phyloP scores from a whole-genome alignment of 208 protist genomes.

The Blechomonas ayalai region DNA sequence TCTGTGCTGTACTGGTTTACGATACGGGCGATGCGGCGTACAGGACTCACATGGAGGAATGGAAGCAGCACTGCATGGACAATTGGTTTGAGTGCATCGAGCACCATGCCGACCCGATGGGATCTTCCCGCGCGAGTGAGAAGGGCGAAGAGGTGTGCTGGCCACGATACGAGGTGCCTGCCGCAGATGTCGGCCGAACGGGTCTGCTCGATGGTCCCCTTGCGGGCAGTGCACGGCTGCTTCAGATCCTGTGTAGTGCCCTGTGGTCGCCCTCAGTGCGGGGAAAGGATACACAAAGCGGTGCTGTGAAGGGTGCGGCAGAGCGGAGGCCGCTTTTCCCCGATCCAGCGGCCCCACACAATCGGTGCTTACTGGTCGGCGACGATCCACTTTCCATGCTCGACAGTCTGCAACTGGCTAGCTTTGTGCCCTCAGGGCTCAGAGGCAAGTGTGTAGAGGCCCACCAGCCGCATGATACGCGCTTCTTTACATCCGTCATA shows the following conservation, averaged over 20 bases:
- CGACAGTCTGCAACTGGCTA: too few species aligned
- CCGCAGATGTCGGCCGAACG: slow-evolving; percentile 1
- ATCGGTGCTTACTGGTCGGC: too few species aligned
- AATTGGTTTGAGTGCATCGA: slow-evolving; percentile 28
- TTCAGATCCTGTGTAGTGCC: slow-evolving; percentile 51
- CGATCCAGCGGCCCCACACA: too few species aligned
- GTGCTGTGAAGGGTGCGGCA: not conserved
- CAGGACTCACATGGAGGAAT: not conserved
- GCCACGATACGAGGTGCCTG: slow-evolving; percentile 11
- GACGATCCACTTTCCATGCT: too few species aligned
- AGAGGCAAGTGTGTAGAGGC: too few species aligned
- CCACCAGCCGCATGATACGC: too few species aligned
- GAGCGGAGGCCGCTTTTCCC: not conserved
- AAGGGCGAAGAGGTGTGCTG: not conserved
- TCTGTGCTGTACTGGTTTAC: slow-evolving; percentile 28
- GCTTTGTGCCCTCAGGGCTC: too few species aligned
- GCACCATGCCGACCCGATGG: not conserved
- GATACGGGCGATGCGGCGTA: not conserved
- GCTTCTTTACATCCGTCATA: too few species aligned
- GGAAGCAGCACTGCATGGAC: slow-evolving; percentile 19
- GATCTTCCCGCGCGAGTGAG: not conserved
- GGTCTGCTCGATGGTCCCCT: slow-evolving; percentile 37
- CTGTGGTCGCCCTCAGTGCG: slow-evolving; percentile 33
- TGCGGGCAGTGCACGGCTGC: slow-evolving; percentile 26
- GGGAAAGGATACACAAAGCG: not conserved